Conservation (phyloP, 345 rosid species). For the sweet orange (Citrus sinensis) region DNA sequence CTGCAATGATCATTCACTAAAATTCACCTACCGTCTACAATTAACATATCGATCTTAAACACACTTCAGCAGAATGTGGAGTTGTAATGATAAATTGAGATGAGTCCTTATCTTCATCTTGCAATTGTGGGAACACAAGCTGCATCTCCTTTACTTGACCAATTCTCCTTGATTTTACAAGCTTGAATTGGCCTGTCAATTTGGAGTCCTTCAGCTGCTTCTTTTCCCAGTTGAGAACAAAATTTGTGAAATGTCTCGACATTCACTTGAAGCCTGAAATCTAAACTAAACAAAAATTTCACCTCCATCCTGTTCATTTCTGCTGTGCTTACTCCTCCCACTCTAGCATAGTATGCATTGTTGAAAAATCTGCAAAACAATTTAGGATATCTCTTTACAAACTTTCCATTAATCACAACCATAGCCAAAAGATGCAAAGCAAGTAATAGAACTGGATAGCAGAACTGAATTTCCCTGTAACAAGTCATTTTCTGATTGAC, state of each 20-base stretch:
- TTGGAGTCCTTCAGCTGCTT: slow-evolving; percentile 35
- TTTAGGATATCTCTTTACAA: neutral
- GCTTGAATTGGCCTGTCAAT: slow-evolving; percentile 50
- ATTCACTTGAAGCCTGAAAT: slow-evolving; percentile 79
- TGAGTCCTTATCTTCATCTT: slow-evolving; percentile 27
- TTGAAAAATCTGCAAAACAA: slow-evolving; percentile 65
- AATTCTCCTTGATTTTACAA: slow-evolving; percentile 50
- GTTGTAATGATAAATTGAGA: slow-evolving; percentile 15
- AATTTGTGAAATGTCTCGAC: slow-evolving; percentile 53
- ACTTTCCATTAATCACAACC: neutral
- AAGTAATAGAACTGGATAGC: neutral
- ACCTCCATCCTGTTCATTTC: slow-evolving; percentile 85
- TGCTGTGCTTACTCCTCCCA: slow-evolving; percentile 80
- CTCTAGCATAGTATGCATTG: slow-evolving; percentile 88
- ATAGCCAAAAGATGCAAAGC: neutral
- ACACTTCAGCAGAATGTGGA: slow-evolving; percentile 1
- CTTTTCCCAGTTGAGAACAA: slow-evolving; percentile 66
- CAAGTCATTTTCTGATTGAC: neutral
- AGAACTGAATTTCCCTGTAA: neutral
- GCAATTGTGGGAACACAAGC: slow-evolving; percentile 49
- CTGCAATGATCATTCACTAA: slow-evolving; percentile 10
- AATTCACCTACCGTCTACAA: slow-evolving; percentile 1
- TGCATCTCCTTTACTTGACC: slow-evolving; percentile 58
- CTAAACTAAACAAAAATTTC: slow-evolving; percentile 69
- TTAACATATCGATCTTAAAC: slow-evolving; percentile 13